Conservation (phyloP, 208 protist genomes). For the Leishmania amazonensis region DNA sequence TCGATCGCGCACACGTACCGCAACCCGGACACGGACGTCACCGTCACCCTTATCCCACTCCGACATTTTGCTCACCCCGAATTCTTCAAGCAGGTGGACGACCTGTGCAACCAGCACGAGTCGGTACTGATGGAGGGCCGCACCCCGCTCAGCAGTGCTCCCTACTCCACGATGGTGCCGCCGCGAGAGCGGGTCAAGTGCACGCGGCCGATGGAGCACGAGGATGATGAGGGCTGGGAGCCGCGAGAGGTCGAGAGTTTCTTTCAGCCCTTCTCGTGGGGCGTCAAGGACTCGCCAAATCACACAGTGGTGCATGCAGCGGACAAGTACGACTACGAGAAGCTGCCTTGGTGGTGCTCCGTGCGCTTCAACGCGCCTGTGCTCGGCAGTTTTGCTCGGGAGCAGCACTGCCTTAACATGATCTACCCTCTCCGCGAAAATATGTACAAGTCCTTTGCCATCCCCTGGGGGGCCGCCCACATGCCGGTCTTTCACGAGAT, state of each 20-base stretch:
- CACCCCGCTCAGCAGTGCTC: slow-evolving; percentile 55
- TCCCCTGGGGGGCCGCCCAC: slow-evolving; percentile 86
- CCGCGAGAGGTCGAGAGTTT: slow-evolving; percentile 70
- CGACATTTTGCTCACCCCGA: slow-evolving; percentile 81
- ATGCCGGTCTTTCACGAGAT: slow-evolving; percentile 89
- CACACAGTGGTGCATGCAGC: slow-evolving; percentile 87
- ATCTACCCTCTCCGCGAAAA: slow-evolving; percentile 54
- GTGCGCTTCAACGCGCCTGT: slow-evolving; percentile 78
- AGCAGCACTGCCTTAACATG: slow-evolving; percentile 87
- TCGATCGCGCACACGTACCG: slow-evolving; percentile 75
- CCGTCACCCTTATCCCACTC: slow-evolving; percentile 79
- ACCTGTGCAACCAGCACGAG: slow-evolving; percentile 76
- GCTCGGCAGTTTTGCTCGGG: slow-evolving; percentile 63
- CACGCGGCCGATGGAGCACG: slow-evolving; percentile 51
- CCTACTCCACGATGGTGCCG: slow-evolving; percentile 77
- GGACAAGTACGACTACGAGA: slow-evolving; percentile 88
- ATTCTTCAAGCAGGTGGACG: slow-evolving; percentile 85
- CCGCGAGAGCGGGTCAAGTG: slow-evolving; percentile 33
- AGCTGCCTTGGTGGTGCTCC: slow-evolving; percentile 79
- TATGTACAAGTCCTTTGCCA: slow-evolving; percentile 81
- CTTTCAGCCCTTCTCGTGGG: slow-evolving; percentile 90
- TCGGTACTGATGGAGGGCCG: slow-evolving; percentile 90
- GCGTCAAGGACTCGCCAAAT: slow-evolving; percentile 68
- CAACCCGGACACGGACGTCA: slow-evolving; percentile 40
- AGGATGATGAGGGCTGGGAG: slow-evolving; percentile 89